Base-by-base conservation (phyloP, 2,329 filamentous ascomycete genomes). In the Arthrinium phaeospermum region DNA sequence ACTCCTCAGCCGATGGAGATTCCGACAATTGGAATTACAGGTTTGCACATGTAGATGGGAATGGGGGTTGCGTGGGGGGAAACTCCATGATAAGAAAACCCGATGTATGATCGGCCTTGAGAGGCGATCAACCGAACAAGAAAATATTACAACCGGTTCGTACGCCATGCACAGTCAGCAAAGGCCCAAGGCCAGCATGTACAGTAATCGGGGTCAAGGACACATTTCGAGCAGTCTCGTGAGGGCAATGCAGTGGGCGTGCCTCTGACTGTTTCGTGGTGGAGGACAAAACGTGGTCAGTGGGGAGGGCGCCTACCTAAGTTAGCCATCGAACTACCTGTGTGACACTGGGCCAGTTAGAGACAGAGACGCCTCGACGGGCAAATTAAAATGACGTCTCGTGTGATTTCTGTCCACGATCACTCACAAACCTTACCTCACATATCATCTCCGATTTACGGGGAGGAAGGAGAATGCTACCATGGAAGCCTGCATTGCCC, bases 221-320 rank as follows among this genome's bases (percentile, higher is more conserved):
- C 51, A 34, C 27, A 53, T 53, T 27, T 22, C n/a, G 13, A 61
- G 27, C 47, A 27, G 57, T 64, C 57, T 64, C 34, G 34, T 64
- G 57, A 41, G 51, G 13, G n/a, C 22, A n/a, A 5, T 10, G n/a
- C 49, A n/a, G n/a, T n/a, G n/a, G 16, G 13, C 10, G 8, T 27
- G 10, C 10, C 41, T 41, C 34, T 64, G 27, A 30, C 27, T 30
- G 57, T 64, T 64, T 64, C 34, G 57, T 30, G 34, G 34, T 64
- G 57, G 57, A 64, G 57, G 57, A 64, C 34, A 64, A 64, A 64
- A 64, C 57, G 57, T 64, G 53, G 53, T 64, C 30, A 34, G 53
- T 64, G 53, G 53, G 53, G 57, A 10, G 46, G 34, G 53, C 19
- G 16, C 53, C 22, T 30, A 27, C 53, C 53, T 64, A 64, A 64